phyloP scores from a whole-genome alignment of 1,284 basidiomycete species.

The Ganoderma lucidum region DNA sequence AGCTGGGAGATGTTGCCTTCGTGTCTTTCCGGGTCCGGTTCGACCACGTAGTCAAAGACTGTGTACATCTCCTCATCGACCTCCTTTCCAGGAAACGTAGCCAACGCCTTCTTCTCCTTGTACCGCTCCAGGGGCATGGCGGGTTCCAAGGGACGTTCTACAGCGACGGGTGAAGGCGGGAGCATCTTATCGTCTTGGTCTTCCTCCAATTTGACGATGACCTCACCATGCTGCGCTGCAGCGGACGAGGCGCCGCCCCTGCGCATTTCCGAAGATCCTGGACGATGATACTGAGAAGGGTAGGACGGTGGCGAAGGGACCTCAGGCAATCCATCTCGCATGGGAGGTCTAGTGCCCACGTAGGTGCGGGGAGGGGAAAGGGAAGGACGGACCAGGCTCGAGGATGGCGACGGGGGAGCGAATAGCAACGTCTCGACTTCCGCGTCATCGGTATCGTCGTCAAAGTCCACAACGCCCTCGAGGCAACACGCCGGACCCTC shows the following conservation, averaged over 20 bases:
- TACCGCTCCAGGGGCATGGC: not conserved
- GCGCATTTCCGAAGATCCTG: too few species aligned
- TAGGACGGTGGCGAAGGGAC: not conserved
- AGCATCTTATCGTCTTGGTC: not conserved
- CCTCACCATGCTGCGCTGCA: too few species aligned
- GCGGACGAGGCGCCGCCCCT: too few species aligned
- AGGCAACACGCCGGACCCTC: not conserved
- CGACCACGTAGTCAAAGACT: not conserved
- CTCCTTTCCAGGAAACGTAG: not conserved
- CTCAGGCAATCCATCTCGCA: too few species aligned
- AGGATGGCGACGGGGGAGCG: too few species aligned
- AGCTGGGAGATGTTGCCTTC: not conserved
- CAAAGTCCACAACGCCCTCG: not conserved
- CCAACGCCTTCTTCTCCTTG: not conserved
- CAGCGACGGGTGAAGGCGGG: not conserved
- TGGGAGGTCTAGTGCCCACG: too few species aligned
- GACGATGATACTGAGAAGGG: not conserved
- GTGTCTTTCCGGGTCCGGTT: not conserved
- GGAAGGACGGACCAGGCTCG: too few species aligned
- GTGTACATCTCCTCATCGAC: not conserved
- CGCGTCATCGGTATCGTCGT: too few species aligned
- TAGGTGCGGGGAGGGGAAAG: too few species aligned
- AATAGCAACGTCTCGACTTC: too few species aligned
- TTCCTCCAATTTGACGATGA: not conserved
- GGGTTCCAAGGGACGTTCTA: not conserved